These are phyloP conservation scores for Paraconiothyrium sp. DNA, from an alignment of 2,329 filamentous ascomycete genomes.

Conservation along the genomic window DNA sequence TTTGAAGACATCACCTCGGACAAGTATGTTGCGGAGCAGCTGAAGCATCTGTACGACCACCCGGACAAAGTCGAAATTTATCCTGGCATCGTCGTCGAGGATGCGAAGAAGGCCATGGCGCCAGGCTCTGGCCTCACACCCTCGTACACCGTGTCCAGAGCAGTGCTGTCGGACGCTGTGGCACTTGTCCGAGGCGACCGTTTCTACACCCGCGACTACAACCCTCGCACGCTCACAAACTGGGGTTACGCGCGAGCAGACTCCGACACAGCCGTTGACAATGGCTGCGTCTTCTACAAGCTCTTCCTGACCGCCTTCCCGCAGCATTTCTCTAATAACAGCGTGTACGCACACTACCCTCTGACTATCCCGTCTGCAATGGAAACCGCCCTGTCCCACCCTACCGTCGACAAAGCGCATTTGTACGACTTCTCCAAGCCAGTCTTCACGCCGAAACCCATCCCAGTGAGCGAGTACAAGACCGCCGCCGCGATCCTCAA, in stretches of 20 bases:
- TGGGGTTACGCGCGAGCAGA: constrained; percentile 83
- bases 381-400: constrained; percentile 71
- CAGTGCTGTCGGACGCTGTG: constrained; percentile 80
- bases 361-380: constrained; percentile 77
- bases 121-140: constrained; percentile 77
- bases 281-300: constrained; percentile 88
- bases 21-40: constrained; percentile 71
- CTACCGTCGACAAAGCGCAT: constrained; percentile 68
- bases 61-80: constrained; percentile 84
- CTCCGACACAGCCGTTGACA: constrained; percentile 77
- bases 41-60: constrained; percentile 71
- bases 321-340: constrained; percentile 78
- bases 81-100: constrained; percentile 79
- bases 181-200: constrained; percentile 81
- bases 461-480: constrained; percentile 69
- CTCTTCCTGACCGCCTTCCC: constrained; percentile 82
- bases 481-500: constrained; percentile 69
- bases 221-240: constrained; percentile 77
- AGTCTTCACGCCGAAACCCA: constrained; percentile 55
- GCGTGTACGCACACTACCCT: constrained; percentile 83
- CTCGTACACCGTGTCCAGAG: constrained; percentile 79
- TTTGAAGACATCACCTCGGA: constrained; percentile 89
- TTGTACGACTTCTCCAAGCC: constrained; percentile 77
- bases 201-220: constrained; percentile 79
- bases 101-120: constrained; percentile 75